phyloP scores from a whole-genome alignment of 148 eudicot species.

The Euryodendron excelsum region DNA sequence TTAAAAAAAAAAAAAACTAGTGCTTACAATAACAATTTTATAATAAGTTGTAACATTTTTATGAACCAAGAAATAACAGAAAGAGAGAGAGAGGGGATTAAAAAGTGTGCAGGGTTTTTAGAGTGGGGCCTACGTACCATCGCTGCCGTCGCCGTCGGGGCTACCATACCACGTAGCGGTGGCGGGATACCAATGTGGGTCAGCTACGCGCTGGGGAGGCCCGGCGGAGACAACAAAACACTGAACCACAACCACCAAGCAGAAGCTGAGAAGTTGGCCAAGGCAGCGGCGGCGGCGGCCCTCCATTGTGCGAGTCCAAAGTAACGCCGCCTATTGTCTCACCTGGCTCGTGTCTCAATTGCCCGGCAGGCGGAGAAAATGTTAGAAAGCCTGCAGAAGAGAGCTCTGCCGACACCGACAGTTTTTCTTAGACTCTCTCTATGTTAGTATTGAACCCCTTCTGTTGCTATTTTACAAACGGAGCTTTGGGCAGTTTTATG shows the following conservation, averaged over 20 bases:
- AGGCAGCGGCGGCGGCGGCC: not conserved
- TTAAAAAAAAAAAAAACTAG: too few relatives aligned
- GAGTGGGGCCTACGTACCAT: slow-evolving; percentile 40
- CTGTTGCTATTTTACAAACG: not conserved
- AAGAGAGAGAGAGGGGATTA: not conserved
- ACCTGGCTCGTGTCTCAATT: not conserved
- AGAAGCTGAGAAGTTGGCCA: not conserved
- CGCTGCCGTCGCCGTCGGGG: slow-evolving; percentile 89
- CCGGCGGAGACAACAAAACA: slow-evolving; percentile 15
- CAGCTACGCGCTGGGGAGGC: slow-evolving; percentile 22
- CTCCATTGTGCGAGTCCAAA: not conserved
- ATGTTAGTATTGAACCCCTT: not conserved
- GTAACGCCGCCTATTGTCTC: not conserved
- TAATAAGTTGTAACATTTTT: too few relatives aligned
- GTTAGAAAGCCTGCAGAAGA: not conserved
- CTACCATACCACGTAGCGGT: slow-evolving; percentile 98
- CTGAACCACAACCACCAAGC: slow-evolving; percentile 2
- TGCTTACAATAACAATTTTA: too few relatives aligned
- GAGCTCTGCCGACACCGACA: not conserved
- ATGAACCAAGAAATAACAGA: too few relatives aligned
- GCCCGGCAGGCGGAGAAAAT: slow-evolving; percentile 12
- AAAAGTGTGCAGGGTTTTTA: not conserved
- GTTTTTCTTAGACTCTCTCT: slow-evolving; percentile 1
- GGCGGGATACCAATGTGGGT: slow-evolving; percentile 72
- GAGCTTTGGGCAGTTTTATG: not conserved